Base-by-base conservation (phyloP, 2,329 filamentous ascomycete genomes). In the Juglanconis sp. region DNA sequence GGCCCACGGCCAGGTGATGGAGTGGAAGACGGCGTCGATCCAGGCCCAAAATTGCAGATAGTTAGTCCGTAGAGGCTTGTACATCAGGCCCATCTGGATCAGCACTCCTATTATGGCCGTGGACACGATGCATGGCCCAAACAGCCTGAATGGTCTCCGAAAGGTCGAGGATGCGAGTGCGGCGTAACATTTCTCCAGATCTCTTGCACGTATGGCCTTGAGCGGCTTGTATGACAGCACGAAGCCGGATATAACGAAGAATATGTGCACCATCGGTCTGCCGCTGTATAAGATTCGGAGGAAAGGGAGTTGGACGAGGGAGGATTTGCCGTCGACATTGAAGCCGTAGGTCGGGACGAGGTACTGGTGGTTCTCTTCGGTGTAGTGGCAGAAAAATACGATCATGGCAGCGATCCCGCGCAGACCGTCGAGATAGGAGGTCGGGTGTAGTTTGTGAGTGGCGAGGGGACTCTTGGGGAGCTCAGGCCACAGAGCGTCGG, bases 161-260 rank as follows among this genome's bases (percentile, higher is more conserved):
- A 82, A 80, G 6, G 77, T 72, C 4, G 78, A 78, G 3, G 78
- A 81, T 0, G 77, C 73, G 4, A 82, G 70, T 2, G 75, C 73
- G 4, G 70, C 68, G 57, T 73, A 72, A 55, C 76, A 73, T 8
- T 70, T 69, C 15, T 72, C 70, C 55, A 71, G 69, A 59, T 77
- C 70, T 44, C 74, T 71, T 9, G 71, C 66, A 57, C 76, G 77
- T 7, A 79, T 73, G 36, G 73, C 70, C 56, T 73, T 72, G 32
- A 81, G 67, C 2, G 79, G 75, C 63, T 78, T 77, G 64, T 75
- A 73, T 7, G 77, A 74, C 30, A 82, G 72, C 3, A 76, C 79
- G 62, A 78, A 80, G 42, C 80, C 79, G 1, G 79, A 81, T 40
- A 82, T 78, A 64, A 81, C 74, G 68, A 81, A 81, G 68, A 82